A percentile compares a stretch with the other conserved stretches of the same genome.
These are phyloP conservation scores for Dryadomyces quercus-mongolicae DNA, from an alignment of 2,329 filamentous ascomycete species.

Conservation along the genomic window DNA sequence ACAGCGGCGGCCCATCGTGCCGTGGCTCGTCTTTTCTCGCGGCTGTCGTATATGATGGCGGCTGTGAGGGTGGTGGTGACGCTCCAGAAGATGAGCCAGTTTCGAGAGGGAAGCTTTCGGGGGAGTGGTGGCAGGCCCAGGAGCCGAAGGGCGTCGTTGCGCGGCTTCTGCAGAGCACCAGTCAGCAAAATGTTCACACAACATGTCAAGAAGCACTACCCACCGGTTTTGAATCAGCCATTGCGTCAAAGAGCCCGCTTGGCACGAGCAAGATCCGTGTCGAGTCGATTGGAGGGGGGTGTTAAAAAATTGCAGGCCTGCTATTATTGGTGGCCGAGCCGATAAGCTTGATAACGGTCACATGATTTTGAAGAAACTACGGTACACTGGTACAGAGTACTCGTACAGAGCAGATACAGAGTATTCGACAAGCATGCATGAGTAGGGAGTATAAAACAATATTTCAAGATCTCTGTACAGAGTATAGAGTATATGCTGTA, in stretches of 20 bases:
- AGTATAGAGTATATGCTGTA: no score
- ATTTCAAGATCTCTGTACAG: no score
- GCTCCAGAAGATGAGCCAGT: constrained; percentile 93
- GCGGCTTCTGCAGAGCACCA: constrained; percentile 15
- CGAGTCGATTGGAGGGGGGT: neutral
- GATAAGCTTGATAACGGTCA: no score
- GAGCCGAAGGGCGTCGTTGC: constrained; percentile 65
- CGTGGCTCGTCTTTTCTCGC: constrained; percentile 75
- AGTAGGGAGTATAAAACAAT: no score
- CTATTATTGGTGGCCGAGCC: no score
- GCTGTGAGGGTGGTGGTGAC: constrained; percentile 66
- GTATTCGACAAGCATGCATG: no score
- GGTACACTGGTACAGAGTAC: no score
- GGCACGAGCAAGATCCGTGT: no score
- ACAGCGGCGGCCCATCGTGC: constrained; percentile 80
- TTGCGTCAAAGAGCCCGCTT: neutral
- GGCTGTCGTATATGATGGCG: constrained; percentile 82
- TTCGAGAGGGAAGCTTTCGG: constrained; percentile 78
- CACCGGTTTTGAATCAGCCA: constrained; percentile 3
- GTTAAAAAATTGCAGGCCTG: neutral
- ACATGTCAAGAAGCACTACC: neutral
- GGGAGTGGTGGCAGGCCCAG: constrained; percentile 78
- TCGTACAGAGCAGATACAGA: no score
- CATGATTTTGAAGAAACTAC: no score
- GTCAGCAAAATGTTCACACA: neutral